These are phyloP conservation scores for Amphirosellinia nigrospora DNA, from an alignment of 495 filamentous ascomycete genomes.

Conservation along the genomic window DNA sequence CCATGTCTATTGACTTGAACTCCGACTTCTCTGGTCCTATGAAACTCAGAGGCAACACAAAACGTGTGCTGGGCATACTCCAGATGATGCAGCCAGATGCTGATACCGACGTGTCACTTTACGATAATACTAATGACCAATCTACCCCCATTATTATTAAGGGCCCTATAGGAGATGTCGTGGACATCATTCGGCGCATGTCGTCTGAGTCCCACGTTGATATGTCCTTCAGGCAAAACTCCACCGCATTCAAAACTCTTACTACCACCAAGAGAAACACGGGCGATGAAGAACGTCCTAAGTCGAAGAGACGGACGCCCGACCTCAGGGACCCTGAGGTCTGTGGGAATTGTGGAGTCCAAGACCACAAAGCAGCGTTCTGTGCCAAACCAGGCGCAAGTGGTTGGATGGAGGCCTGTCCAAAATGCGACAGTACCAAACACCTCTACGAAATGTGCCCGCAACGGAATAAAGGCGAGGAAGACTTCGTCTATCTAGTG, in stretches of 20 bases:
- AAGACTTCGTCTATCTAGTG: slow-evolving; percentile 7
- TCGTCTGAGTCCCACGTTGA: too few relatives aligned
- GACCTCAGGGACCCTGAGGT: neutral
- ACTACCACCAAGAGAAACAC: neutral
- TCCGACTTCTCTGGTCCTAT: too few relatives aligned
- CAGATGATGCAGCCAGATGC: too few relatives aligned
- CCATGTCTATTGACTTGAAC: neutral
- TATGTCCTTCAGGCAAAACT: too few relatives aligned
- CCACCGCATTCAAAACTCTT: too few relatives aligned
- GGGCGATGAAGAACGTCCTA: neutral
- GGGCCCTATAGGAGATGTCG: too few relatives aligned
- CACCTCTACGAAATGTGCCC: neutral
- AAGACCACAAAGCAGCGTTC: neutral
- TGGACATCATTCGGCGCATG: too few relatives aligned
- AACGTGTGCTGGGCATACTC: too few relatives aligned
- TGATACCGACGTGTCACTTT: too few relatives aligned
- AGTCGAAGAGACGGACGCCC: neutral
- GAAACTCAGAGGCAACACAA: too few relatives aligned
- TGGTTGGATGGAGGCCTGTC: slow-evolving; percentile 16
- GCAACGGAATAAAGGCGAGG: neutral
- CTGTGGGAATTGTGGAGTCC: neutral
- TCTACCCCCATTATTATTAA: too few relatives aligned
- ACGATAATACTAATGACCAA: too few relatives aligned
- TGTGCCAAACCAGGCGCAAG: neutral
- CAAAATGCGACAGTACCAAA: neutral